A percentile compares a stretch with the other conserved stretches of the same genome.
Conservation (phyloP, 768 basidiomycete genomes). For the Pisolithus microcarpus region DNA sequence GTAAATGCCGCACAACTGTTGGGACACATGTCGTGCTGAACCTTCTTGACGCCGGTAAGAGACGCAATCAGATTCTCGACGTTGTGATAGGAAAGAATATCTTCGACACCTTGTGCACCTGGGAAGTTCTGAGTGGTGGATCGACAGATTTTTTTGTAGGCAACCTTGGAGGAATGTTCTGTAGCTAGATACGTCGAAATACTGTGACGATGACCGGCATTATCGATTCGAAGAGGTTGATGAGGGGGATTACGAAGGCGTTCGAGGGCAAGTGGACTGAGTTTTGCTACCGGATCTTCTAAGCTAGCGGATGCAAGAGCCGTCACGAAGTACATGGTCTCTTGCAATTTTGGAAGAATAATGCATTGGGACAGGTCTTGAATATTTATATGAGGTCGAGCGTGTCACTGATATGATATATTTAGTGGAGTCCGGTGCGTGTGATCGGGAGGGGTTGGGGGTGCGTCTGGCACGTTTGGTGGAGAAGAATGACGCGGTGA, state of each 20-base stretch:
- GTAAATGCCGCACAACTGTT: constrained; percentile 19
- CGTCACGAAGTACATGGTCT: not conserved
- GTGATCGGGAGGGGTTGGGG: not conserved
- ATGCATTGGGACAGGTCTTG: not conserved
- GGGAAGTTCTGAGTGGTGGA: not conserved
- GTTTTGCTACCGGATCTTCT: not conserved
- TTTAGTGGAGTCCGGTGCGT: not conserved
- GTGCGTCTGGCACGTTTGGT: not conserved
- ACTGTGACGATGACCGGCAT: not conserved
- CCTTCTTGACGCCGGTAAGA: constrained; percentile 1
- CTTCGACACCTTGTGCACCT: constrained; percentile 3
- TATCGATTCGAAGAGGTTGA: not conserved
- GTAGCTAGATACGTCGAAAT: constrained; percentile 5
- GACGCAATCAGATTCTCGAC: constrained; percentile 3
- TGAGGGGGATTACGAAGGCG: not conserved
- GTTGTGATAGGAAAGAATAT: constrained; percentile 11
- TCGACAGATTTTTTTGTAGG: constrained; percentile 2
- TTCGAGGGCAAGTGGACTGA: not conserved
- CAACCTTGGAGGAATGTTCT: constrained; percentile 2
- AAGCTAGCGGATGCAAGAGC: not conserved
- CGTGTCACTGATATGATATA: not conserved
- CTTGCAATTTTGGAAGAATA: not conserved
- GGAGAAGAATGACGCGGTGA: not conserved
- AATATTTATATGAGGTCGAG: not conserved
- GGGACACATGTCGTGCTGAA: constrained; percentile 8